Evolutionary conservation across 331 rosid genomes (phyloP).

Genomic region (Malus hybrid): DNA sequence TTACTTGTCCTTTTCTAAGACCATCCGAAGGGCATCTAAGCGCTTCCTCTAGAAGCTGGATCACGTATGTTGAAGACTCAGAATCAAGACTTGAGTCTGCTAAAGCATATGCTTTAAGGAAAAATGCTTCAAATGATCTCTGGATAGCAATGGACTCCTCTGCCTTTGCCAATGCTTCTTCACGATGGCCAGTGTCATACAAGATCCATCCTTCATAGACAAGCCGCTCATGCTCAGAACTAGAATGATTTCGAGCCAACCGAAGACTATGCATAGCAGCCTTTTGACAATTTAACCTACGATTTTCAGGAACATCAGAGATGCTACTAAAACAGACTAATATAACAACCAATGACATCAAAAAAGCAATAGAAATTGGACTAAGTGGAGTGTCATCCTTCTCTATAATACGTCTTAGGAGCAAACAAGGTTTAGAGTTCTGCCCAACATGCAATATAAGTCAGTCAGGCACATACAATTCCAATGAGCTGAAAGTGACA

Average conservation of each 20-base stretch:
- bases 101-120: conserved; percentile 78
- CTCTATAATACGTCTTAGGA: not conserved
- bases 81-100: conserved; percentile 73
- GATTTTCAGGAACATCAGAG: conserved; percentile 20
- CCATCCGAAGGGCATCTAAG: conserved; percentile 91
- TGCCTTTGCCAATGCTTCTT: conserved; percentile 77
- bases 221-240: conserved; percentile 68
- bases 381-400: not conserved
- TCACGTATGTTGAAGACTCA: conserved; percentile 57
- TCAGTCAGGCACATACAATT: not conserved
- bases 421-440: not conserved
- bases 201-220: conserved; percentile 87
- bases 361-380: not conserved
- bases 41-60: conserved; percentile 75
- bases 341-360: not conserved
- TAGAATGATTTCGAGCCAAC: conserved; percentile 67
- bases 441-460: not conserved
- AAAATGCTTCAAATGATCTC: conserved; percentile 92
- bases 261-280: conserved; percentile 81
- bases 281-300: conserved; percentile 79
- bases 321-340: not conserved
- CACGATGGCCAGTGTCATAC: conserved; percentile 31
- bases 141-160: conserved; percentile 73
- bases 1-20: conserved; percentile 87
- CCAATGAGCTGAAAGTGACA: not conserved